Evolutionary conservation across 1,139 yeast genomes (phyloP).

Genomic region (Candida gigantensis): DNA sequence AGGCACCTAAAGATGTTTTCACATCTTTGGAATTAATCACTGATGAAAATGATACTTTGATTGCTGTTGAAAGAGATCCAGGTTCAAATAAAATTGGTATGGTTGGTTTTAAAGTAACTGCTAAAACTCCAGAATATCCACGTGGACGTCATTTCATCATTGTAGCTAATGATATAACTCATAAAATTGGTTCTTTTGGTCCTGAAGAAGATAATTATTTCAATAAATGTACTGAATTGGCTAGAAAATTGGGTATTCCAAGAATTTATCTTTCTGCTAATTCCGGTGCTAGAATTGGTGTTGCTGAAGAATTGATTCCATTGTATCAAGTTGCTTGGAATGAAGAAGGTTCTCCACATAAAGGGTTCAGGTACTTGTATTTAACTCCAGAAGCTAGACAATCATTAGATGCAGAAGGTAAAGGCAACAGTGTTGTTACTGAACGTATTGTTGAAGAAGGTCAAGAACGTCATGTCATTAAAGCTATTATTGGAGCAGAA

Average conservation of each 20-base stretch:
- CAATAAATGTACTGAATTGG: slow-evolving; percentile 88
- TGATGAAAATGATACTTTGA: slow-evolving; percentile 74
- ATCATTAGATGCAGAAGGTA: slow-evolving; percentile 59
- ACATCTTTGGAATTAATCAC: slow-evolving; percentile 78
- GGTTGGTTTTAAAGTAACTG: slow-evolving; percentile 93
- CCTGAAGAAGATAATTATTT: slow-evolving; percentile 95
- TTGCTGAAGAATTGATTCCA: slow-evolving; percentile 94
- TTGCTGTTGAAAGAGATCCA: slow-evolving; percentile 92
- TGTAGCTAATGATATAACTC: slow-evolving; percentile 95
- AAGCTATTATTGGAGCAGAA: slow-evolving; percentile 86
- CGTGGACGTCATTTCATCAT: slow-evolving; percentile 90
- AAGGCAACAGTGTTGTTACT: slow-evolving; percentile 64
- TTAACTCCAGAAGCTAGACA: slow-evolving; percentile 69
- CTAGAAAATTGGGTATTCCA: slow-evolving; percentile 89
- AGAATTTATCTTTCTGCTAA: slow-evolving; percentile 94
- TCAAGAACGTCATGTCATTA: slow-evolving; percentile 76
- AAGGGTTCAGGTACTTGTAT: slow-evolving; percentile 90
- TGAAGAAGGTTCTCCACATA: slow-evolving; percentile 67
- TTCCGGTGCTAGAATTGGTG: slow-evolving; percentile 98
- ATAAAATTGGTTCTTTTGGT: slow-evolving; percentile 97
- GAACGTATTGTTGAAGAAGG: slow-evolving; percentile 85
- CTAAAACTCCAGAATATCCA: slow-evolving; percentile 96
- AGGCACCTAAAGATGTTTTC: slow-evolving; percentile 78
- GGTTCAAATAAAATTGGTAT: slow-evolving; percentile 95
- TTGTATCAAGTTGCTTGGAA: slow-evolving; percentile 92